Base-by-base conservation (phyloP, 2,329 filamentous ascomycete genomes). In the Tolypocladium guangdongense region DNA sequence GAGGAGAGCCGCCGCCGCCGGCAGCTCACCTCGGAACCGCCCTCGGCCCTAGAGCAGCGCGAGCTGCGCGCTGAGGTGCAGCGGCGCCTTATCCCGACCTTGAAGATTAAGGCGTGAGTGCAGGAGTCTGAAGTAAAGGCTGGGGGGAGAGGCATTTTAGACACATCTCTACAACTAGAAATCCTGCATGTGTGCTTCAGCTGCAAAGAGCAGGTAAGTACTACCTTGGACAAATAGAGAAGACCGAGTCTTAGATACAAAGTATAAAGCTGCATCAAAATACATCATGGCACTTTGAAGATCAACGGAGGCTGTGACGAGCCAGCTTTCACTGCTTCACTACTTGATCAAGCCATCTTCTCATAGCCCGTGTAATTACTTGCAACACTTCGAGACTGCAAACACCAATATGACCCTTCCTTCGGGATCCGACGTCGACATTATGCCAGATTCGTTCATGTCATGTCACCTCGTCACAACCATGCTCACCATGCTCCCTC, bases 1-100 rank as follows among this genome's bases (percentile, higher is more conserved):
- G 58, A 67, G 14, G 67, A 71, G 57, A 81, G 78, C 64, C 75
- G 74, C 70, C 60, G 65, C 27, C 66, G 70, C 51, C 70, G 78
- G 37, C 64, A 70, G 30, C 76, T 75, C 30, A 69, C 67, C 38
- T 60, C 63, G 27, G 65, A 63, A 27, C 67, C 68, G 10, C 69
- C 74, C 52, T 77, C 72, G 1, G 62, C 66, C 46, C 72, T 71
- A 39, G 76, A 82, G 66, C 71, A 74, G 62, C 64, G 67, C 46
- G 68, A 78, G 59, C 57, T 78, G 55, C 70, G 70, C 45, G 59
- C 66, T 3, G 68, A 70, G 5, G 65, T 71, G 45, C 64, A 74
- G 51, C 58, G 62, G 27, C 59, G 62, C 32, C 59, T 77, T 55
- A 62, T 59, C 3, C 66, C 68, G 32, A 60, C 59, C 73, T 51